Evolutionary conservation across 495 filamentous ascomycete genomes (phyloP), one percentile per base, ranked within the genome.

Genomic region (Neurospora tetrasperma): DNA sequence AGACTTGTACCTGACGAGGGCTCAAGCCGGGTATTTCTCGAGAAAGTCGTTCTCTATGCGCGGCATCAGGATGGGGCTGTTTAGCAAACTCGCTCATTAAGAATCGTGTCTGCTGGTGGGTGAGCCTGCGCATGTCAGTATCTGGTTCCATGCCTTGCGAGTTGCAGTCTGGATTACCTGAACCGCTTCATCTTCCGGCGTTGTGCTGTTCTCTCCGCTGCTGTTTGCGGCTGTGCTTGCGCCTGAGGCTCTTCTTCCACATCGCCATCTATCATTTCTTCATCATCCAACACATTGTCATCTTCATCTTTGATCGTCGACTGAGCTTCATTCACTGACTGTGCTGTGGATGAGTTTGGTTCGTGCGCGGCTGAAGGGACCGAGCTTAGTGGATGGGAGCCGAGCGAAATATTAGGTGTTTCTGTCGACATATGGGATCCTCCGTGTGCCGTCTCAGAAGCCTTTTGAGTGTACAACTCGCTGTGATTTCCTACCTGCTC

Each of bases 81-180:
- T 95, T 93, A 70, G 93, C 92, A 77, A 98, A 98, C 82, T 98
- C 95, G 80, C 93, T 98, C 94, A 97, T 96, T 70, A 98, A 84
- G 77, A 97, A 98, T 40, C 95, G 89, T 38, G 95, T 98, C 86
- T 98, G 95, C 76, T 96, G 96, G 79, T 98, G 95, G 14, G 95
- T 98, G 75, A 98, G 89, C 74, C 95, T 98, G 78, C 39, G 18
- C 68, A 73, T 66, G 70, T 83, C 69, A 83, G 79, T 66, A 43
- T 10, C 70, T 71, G 74, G 74, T 71, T 75, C 39, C 18, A 31
- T 73, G 72, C 38, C 39, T 59, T 59, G 10, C 42, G 3, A 48
- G 43, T 3, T 18, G 20, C 39, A 14, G 23, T 2, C 20, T 27
- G 41, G 14, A 14, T 71, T 87, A 97, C 94, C 94, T 89, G 77